phyloP scores from a whole-genome alignment of 768 basidiomycete genomes.

The Suillus variegatus region DNA sequence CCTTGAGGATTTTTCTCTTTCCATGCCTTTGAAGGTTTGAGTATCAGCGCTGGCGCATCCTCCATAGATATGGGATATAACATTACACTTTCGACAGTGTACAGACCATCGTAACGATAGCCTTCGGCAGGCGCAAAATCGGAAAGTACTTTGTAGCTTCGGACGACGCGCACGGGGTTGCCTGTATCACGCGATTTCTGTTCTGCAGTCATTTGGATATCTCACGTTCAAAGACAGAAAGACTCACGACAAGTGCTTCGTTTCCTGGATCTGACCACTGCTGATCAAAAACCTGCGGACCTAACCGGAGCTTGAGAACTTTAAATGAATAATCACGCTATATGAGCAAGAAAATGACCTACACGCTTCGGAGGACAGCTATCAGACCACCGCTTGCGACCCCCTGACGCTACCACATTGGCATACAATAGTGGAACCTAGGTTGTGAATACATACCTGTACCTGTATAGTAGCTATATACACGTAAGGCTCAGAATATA shows the following conservation, averaged over 20 bases:
- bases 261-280: conserved; percentile 19
- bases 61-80: neutral
- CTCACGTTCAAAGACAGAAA: neutral
- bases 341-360: conserved; percentile 6
- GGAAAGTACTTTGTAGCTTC: conserved; percentile 22
- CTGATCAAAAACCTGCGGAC: conserved; percentile 26
- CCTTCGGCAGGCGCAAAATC: conserved; percentile 27
- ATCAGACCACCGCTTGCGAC: conserved; percentile 15
- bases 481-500: conserved; percentile 1
- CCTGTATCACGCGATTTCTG: conserved; percentile 24
- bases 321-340: neutral
- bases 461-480: conserved; percentile 29
- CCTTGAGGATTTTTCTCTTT: conserved; percentile 16
- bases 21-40: conserved; percentile 20
- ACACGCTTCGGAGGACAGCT: conserved; percentile 22
- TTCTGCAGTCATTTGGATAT: neutral
- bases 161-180: conserved; percentile 27
- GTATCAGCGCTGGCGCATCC: neutral
- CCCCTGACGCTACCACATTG: conserved; percentile 13
- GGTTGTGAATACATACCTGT: conserved; percentile 7
- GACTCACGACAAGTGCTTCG: conserved; percentile 21
- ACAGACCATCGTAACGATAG: conserved; percentile 34
- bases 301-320: conserved; percentile 15
- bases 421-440: neutral
- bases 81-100: conserved; percentile 25